A percentile compares a stretch with the other conserved stretches of the same genome.
Evolutionary conservation across 2,329 filamentous ascomycete genomes (phyloP).

Genomic region (Nemania sp.): DNA sequence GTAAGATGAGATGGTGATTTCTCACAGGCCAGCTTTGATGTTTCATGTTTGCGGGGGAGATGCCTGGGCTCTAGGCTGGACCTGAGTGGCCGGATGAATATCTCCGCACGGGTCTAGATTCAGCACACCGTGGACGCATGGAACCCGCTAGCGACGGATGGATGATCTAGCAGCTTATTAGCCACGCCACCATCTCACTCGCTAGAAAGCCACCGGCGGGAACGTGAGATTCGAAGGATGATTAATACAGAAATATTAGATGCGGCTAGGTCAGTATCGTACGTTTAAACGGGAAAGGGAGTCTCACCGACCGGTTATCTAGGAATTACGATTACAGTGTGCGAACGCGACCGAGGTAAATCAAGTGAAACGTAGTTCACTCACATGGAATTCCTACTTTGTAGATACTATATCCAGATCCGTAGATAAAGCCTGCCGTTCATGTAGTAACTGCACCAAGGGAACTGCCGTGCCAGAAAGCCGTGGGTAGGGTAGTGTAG

Average conservation of each 20-base stretch:
- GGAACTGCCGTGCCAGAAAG: no score
- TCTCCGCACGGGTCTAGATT: constrained; percentile 28
- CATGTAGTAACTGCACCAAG: background rate
- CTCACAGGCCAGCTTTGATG: constrained; percentile 30
- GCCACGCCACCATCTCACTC: constrained; percentile 18
- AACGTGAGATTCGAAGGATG: background rate
- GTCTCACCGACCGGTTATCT: background rate
- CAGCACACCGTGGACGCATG: background rate
- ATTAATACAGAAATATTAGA: constrained; percentile 1
- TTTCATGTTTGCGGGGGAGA: constrained; percentile 34
- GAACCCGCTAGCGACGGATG: constrained; percentile 15
- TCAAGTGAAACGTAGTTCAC: no score
- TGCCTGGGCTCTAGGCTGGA: background rate
- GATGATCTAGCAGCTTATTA: constrained; percentile 12
- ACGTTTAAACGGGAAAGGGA: background rate
- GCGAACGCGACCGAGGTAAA: background rate
- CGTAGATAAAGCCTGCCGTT: no score
- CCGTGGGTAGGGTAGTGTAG: no score
- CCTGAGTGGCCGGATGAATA: constrained; percentile 26
- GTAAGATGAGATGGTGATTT: constrained; percentile 15
- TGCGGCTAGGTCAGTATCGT: background rate
- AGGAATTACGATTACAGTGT: background rate
- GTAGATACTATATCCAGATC: no score
- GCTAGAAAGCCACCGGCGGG: background rate
- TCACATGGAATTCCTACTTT: background rate